Base-by-base conservation (phyloP, 1,139 yeast species). In the Taiozyma sp. region DNA sequence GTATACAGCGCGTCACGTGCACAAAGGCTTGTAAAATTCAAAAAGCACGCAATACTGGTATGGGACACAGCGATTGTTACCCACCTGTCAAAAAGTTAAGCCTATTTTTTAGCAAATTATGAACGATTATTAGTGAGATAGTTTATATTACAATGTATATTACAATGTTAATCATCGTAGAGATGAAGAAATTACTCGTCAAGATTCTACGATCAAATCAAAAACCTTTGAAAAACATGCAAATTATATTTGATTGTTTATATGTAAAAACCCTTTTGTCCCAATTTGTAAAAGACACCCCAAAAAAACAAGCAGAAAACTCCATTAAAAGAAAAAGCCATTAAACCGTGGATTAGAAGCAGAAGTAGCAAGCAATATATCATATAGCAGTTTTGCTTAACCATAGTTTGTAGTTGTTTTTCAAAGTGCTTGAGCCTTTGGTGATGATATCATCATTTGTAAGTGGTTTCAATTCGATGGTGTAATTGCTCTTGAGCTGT, bases 381-480 rank as follows among this genome's bases (percentile, higher is more conserved):
- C 34, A 30, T 13, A 30, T 12, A 12, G 42, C 22, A 14, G 42
- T 27, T 27, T 34, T 29, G 43, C 34, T 51, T 29, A 60, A 45
- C 64, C 64, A 60, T 28, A 58, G 44, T 53, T 60, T 58, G 55
- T 60, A 60, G 54, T 60, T 60, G 55, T 56, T 58, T 55, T 57
- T 56, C 44, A 60, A 45, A 27, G 58, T 49, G 32, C 38, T 53
- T 6, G 64, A 46, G 3, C 63, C 63, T 52, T 58, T 55, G 27
- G 38, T 44, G 36, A 60, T 60, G 8, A 59, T 58, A 43, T 57
- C 51, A 22, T 56, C 54, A 23, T 59, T 57, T 40, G 39, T 54
- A 36, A 48, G 36, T 10, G 51, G 43, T 40, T 23, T 23, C 12
- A 40, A 24, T 40, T 40, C 29, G 28, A 13, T 45, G 38, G 34